phyloP scores from a whole-genome alignment of 2,329 filamentous ascomycete species.

The Aspergillus proliferans region DNA sequence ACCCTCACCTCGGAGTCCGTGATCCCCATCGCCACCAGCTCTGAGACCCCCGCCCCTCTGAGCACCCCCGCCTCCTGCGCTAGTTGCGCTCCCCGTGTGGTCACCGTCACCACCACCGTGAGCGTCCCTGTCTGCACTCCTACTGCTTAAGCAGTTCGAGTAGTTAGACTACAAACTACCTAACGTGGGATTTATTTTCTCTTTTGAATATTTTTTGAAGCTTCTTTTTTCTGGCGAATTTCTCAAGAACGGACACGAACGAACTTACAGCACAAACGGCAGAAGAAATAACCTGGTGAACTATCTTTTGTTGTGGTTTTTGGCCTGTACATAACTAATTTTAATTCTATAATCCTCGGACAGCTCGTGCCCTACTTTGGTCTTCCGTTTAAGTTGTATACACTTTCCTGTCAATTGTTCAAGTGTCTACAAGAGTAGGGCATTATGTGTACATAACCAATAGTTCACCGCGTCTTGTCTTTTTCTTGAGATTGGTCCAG shows the following conservation, averaged over 20 bases:
- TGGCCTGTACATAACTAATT: slow-evolving; percentile 30
- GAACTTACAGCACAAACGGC: slow-evolving; percentile 12
- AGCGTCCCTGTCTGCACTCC: slow-evolving; percentile 13
- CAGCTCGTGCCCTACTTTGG: not conserved
- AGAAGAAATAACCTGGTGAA: slow-evolving; percentile 9
- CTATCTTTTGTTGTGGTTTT: slow-evolving; percentile 1
- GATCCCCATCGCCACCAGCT: slow-evolving; percentile 3
- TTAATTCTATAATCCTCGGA: slow-evolving; percentile 21
- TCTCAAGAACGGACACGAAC: slow-evolving; percentile 12
- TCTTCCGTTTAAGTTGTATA: not conserved
- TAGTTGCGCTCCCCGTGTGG: slow-evolving; percentile 6
- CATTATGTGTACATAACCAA: not conserved
- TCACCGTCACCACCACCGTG: slow-evolving; percentile 20
- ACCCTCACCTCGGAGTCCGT: slow-evolving; percentile 4
- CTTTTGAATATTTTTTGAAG: slow-evolving; percentile 6
- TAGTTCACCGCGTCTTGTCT: slow-evolving; percentile 5
- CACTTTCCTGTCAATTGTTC: not conserved
- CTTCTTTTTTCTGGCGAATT: not conserved
- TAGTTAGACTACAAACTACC: not conserved
- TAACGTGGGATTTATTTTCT: not conserved
- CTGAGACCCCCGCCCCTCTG: slow-evolving; percentile 1
- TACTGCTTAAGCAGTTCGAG: not conserved
- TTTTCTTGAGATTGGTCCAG: too few relatives aligned
- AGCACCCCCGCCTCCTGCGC: slow-evolving; percentile 12
- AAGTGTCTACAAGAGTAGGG: not conserved